Base-by-base conservation (phyloP, 1,139 yeast genomes). In the Nakaseomyces nivariensis region DNA sequence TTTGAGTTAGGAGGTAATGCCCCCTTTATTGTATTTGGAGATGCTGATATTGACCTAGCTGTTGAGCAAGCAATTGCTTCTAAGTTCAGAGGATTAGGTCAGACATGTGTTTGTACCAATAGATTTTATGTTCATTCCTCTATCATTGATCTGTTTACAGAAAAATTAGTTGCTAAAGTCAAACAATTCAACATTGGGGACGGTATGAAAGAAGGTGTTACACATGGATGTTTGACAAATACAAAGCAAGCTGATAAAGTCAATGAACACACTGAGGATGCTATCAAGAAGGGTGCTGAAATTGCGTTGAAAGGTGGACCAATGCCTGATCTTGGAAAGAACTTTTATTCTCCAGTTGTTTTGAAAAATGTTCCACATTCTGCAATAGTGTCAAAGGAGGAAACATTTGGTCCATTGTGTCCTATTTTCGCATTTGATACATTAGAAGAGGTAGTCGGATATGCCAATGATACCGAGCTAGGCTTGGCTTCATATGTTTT, bases 1-100 rank as follows among this genome's bases (percentile, higher is more conserved):
- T 77, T 90, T 64, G 97, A 90, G 69, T 73, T 89, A 48, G 97
- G 97, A 45, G 97, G 97, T 42, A 90, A 89, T 66, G 95, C 97
- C 4, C 96, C 97, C 17, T 81, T 88, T 57, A 82, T 89, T 54
- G 89, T 88, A 9, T 88, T 88, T 68, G 85, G 81, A 29, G 96
- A 88, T 64, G 92, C 88, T 6, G 83, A 86, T 59, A 57, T 89
- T 34, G 90, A 85, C 52, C 72, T 73, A 48, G 96, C 96, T 1
- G 89, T 86, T 13, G 78, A 73, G 36, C 92, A 86, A 37, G 82
- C 86, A 7, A 65, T 80, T 54, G 81, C 78, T 34, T 77, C 82
- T 56, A 85, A 81, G 66, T 85, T 82, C 71, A 76, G 87, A 68
- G 83, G 84, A 43, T 72, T 82, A 51, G 94, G 94, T 42, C 94